Base-by-base conservation (phyloP, 179 eudicot genomes). In the Patellifolia procumbens region DNA sequence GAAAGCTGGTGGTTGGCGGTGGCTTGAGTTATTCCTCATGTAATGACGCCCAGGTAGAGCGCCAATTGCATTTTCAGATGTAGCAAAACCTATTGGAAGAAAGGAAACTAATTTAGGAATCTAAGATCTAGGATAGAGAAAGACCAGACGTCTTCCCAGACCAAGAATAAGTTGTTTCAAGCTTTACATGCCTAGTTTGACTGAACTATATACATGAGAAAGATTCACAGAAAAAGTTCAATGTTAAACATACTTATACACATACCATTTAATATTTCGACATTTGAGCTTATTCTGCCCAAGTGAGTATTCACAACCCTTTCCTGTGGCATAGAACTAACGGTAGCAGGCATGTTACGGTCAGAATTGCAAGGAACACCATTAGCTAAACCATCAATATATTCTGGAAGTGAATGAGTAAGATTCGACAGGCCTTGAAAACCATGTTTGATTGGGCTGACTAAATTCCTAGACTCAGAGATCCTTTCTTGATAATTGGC, bases 381-480 rank as follows among this genome's bases (percentile, higher is more conserved):
- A 85, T 81, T 87, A 76, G 88, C 70, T 67, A 86, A 64, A 78
- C 89, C 85, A 63, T 87, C 88, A 59, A 75, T 84, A 80, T 84
- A 84, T 48, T 85, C 90, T 2, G 94, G 91, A 55, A 84, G 87
- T 26, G 97, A 91, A 82, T 85, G 88, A 71, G 92, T 91, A 81
- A 84, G 81, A 77, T 61, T 79, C 35, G 81, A 75, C 60, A 74
- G 34, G 45, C 85, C 83, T 26, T 62, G 87, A 20, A 78, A 78
- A 70, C 79, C 89, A 79, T 79, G 73, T 22, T 80, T 84, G 55
- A 73, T 72, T 45, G 83, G 89, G 71, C 73, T 76, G 63, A 67
- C 79, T 48, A 82, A 73, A 70, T 74, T 84, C 43, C 81, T 67
- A 55, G 88, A 56, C 64, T 85, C 85, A 32, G 85, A 63, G 49